Evolutionary conservation across 1,284 basidiomycete genomes (phyloP).

Genomic region (Naganishia liquefaciens): DNA sequence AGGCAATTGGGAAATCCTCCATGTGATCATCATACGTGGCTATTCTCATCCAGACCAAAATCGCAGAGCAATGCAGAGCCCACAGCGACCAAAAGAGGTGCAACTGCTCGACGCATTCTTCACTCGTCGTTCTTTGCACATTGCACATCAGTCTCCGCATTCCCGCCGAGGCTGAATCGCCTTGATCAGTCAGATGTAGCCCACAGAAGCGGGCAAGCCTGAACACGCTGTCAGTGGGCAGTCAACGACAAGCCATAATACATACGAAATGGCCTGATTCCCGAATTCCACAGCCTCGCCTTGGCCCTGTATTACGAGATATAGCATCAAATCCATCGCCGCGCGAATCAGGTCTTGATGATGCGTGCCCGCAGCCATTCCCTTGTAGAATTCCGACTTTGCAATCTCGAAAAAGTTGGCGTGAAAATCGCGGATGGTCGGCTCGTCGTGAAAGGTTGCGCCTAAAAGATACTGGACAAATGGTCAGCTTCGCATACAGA

Average conservation of each 20-base stretch:
- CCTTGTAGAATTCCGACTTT: constrained; percentile 16
- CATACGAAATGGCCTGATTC: constrained; percentile 10
- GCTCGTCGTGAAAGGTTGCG: constrained; percentile 11
- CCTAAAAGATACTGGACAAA: constrained; percentile 11
- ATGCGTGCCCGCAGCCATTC: constrained; percentile 10
- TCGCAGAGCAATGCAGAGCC: constrained; percentile 18
- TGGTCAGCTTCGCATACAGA: not conserved
- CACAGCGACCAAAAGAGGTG: constrained; percentile 26
- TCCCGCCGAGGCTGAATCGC: not conserved
- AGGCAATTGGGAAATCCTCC: constrained; percentile 1
- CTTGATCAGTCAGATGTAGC: not conserved
- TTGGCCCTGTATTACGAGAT: constrained; percentile 8
- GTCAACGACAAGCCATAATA: not conserved
- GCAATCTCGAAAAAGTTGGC: constrained; percentile 20
- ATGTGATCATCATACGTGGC: constrained; percentile 17
- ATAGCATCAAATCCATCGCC: constrained; percentile 22
- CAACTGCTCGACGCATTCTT: constrained; percentile 9
- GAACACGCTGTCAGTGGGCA: not conserved
- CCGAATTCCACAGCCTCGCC: constrained; percentile 14
- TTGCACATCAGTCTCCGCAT: constrained; percentile 2
- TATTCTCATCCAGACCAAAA: constrained; percentile 14
- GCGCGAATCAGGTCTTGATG: constrained; percentile 11
- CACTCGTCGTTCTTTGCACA: not conserved
- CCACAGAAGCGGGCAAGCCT: constrained; percentile 21
- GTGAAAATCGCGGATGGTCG: constrained; percentile 21